These are phyloP conservation scores for Trametes elegans DNA, from an alignment of 768 basidiomycete genomes.

Conservation along the genomic window DNA sequence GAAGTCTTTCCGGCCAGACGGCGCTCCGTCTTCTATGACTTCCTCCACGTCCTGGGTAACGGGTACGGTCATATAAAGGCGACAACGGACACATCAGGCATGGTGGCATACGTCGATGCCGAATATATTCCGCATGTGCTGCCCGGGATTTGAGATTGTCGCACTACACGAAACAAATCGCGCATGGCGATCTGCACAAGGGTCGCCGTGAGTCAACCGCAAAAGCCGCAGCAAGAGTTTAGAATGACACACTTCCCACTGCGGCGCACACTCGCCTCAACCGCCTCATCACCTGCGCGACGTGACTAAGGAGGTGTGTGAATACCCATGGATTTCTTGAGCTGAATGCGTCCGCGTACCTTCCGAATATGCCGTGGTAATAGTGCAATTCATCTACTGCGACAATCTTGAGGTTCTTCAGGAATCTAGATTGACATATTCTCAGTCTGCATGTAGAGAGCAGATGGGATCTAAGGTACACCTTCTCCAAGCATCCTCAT, in stretches of 20 bases:
- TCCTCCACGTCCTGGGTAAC: slow-evolving; percentile 52
- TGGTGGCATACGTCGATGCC: slow-evolving; percentile 46
- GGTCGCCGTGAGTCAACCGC: background rate
- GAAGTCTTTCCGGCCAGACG: slow-evolving; percentile 76
- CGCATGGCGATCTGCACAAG: slow-evolving; percentile 49
- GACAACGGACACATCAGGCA: background rate
- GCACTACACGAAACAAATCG: slow-evolving; percentile 86
- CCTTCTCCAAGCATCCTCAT: slow-evolving; percentile 83
- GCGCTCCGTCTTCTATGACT: slow-evolving; percentile 79
- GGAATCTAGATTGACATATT: slow-evolving; percentile 47
- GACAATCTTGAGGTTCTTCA: slow-evolving; percentile 74
- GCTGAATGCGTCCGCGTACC: slow-evolving; percentile 39
- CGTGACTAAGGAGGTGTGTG: slow-evolving; percentile 51
- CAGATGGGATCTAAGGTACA: slow-evolving; percentile 22
- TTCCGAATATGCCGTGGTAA: slow-evolving; percentile 78
- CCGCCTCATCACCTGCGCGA: slow-evolving; percentile 75
- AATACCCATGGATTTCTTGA: background rate
- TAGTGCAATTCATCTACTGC: slow-evolving; percentile 89
- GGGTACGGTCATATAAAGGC: background rate
- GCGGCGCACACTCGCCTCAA: slow-evolving; percentile 74
- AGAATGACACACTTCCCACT: slow-evolving; percentile 61
- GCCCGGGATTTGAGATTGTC: slow-evolving; percentile 72
- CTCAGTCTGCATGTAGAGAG: slow-evolving; percentile 5
- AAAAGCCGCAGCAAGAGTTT: background rate
- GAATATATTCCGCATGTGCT: slow-evolving; percentile 77